These are phyloP conservation scores for Dimocarpus longan DNA, from an alignment of 345 rosid genomes.

Conservation along the genomic window DNA sequence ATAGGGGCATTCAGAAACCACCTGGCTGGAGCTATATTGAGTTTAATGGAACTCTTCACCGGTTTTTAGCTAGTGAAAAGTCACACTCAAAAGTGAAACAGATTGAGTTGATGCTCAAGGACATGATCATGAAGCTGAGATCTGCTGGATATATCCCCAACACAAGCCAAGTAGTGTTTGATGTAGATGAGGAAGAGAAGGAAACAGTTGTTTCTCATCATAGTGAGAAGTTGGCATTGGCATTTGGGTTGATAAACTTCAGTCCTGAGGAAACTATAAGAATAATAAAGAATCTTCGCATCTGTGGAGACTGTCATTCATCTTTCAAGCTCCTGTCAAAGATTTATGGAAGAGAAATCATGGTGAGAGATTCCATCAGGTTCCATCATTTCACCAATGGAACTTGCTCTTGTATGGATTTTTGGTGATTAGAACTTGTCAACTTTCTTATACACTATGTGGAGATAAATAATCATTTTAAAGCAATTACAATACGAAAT, in stretches of 20 bases:
- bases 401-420: slow-evolving; percentile 45
- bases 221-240: slow-evolving; percentile 48
- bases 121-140: slow-evolving; percentile 35
- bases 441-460: background rate
- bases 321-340: slow-evolving; percentile 40
- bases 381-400: slow-evolving; percentile 49
- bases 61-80: slow-evolving; percentile 31
- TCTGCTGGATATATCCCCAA: slow-evolving; percentile 36
- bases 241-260: slow-evolving; percentile 35
- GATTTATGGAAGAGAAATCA: slow-evolving; percentile 35
- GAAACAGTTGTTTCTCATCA: slow-evolving; percentile 41
- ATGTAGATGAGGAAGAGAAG: slow-evolving; percentile 47
- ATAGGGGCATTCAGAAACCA: slow-evolving; percentile 37
- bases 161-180: slow-evolving; percentile 35
- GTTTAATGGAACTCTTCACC: slow-evolving; percentile 34
- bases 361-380: slow-evolving; percentile 48
- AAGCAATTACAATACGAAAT: too few relatives aligned
- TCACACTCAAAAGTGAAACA: slow-evolving; percentile 25
- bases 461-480: too few relatives aligned
- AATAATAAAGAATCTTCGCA: slow-evolving; percentile 47
- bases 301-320: slow-evolving; percentile 47
- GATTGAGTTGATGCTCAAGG: slow-evolving; percentile 36
- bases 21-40: slow-evolving; percentile 40
- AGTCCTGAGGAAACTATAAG: slow-evolving; percentile 29
- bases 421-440: slow-evolving; percentile 30